Base-by-base conservation (phyloP, 2,329 filamentous ascomycete genomes). In the Arthrinium phaeospermum region DNA sequence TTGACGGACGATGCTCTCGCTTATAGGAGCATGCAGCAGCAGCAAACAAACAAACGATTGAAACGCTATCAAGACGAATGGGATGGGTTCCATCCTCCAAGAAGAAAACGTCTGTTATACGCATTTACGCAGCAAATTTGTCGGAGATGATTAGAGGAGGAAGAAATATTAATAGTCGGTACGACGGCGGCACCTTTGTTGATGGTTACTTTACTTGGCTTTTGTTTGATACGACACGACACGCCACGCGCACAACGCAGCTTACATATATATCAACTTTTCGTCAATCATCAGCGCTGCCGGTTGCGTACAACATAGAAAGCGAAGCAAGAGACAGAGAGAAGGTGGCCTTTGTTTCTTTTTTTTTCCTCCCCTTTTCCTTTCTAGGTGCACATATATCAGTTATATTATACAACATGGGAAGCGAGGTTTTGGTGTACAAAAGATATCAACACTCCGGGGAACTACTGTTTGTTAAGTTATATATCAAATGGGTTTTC, bases 401-500 rank as follows among this genome's bases (percentile, higher is more conserved):
- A 37, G 57, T 34, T 30, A 30, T 30, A 30, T 30, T 30, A 30
- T 30, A 30, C 27, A 30, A 30, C 27, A 30, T 27, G 49, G 51
- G 51, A 30, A 57, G 51, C 51, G 57, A 30, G 57, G 49, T 64
- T 64, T 41, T 64, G 57, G 57, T 64, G 34, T 64, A 64, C 8
- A 51, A 64, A 64, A 41, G 12, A 61, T 22, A 34, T 27, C 12
- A 7, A 53, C 24, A 53, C 24, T 53, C 5, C 16, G 46, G 51
- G 24, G 51, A 53, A 53, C 30, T 49, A n/a, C 3, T n/a, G 37
- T 49, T 49, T 49, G 46, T 49, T 19, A n/a, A 4, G 14, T 46
- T 46, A 46, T 24, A 51, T 51, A 51, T 27, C n/a, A 27, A 24
- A 3, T 27, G 49, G 49, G 27, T 30, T 41, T 53, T 53, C 16